These are phyloP conservation scores for Ambispora gerdemannii DNA, from an alignment of 192 early-diverging fungal species.

Conservation along the genomic window DNA sequence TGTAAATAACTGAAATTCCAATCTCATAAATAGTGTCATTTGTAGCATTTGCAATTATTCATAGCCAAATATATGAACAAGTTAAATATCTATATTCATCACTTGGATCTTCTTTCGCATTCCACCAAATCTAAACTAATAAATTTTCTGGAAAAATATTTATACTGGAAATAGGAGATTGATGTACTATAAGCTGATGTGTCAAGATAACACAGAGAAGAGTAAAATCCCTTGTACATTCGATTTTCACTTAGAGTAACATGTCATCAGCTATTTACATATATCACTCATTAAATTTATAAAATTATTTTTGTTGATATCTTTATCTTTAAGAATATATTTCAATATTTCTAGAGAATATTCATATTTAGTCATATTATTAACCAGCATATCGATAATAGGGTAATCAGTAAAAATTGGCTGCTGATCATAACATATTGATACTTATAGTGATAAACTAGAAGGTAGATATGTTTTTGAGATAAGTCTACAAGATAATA, in stretches of 20 bases:
- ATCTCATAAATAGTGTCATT: constrained; percentile 25
- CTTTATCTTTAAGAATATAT: not conserved
- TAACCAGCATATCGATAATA: not conserved
- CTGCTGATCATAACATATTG: no score
- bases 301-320: constrained; percentile 6
- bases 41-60: constrained; percentile 32
- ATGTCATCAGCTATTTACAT: not conserved
- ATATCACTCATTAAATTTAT: not conserved
- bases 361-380: constrained; percentile 11
- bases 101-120: not conserved
- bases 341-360: not conserved
- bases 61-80: constrained; percentile 39
- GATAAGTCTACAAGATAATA: not conserved
- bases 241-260: not conserved
- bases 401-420: not conserved
- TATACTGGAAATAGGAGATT: not conserved
- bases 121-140: not conserved
- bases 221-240: not conserved
- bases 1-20: constrained; percentile 30
- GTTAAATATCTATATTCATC: constrained; percentile 15
- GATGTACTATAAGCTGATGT: not conserved
- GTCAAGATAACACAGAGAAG: not conserved
- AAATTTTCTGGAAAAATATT: not conserved
- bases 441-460: not conserved
- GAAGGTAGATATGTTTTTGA: constrained; percentile 9